These are phyloP conservation scores for Eucalyptus marginata DNA, from an alignment of 345 rosid genomes.

Conservation along the genomic window DNA sequence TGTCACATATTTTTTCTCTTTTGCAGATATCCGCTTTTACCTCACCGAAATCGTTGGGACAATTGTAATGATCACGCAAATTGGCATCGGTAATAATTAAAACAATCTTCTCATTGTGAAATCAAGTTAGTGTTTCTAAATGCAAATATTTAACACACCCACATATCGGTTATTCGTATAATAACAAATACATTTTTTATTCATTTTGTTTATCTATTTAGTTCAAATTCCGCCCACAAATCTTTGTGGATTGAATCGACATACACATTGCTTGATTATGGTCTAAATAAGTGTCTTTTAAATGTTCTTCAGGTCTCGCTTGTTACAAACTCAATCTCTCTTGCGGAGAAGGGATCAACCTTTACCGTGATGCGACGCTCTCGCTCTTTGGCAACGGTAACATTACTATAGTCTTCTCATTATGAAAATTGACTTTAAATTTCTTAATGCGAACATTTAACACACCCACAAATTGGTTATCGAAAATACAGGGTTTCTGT, in stretches of 20 bases:
- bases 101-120: neutral
- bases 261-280: neutral
- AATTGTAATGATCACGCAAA: too few relatives aligned
- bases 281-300: neutral
- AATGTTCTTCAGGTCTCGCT: neutral
- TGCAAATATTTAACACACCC: neutral
- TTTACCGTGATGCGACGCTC: neutral
- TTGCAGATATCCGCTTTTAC: neutral
- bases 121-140: neutral
- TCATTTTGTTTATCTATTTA: too few relatives aligned
- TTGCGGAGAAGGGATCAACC: too few relatives aligned
- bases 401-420: neutral
- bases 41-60: too few relatives aligned
- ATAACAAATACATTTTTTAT: neutral
- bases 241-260: neutral
- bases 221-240: neutral
- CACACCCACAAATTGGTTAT: neutral
- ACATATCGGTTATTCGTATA: neutral
- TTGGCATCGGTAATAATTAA: neutral
- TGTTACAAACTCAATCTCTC: neutral
- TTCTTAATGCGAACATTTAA: neutral
- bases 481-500: neutral
- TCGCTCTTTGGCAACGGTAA: neutral
- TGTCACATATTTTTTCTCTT: neutral
- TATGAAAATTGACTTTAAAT: too few relatives aligned